Percentiles rank a stretch among this genome's conserved stretches.
phyloP scores from a whole-genome alignment of 2,329 filamentous ascomycete species.

The Aspergillus versicolor region DNA sequence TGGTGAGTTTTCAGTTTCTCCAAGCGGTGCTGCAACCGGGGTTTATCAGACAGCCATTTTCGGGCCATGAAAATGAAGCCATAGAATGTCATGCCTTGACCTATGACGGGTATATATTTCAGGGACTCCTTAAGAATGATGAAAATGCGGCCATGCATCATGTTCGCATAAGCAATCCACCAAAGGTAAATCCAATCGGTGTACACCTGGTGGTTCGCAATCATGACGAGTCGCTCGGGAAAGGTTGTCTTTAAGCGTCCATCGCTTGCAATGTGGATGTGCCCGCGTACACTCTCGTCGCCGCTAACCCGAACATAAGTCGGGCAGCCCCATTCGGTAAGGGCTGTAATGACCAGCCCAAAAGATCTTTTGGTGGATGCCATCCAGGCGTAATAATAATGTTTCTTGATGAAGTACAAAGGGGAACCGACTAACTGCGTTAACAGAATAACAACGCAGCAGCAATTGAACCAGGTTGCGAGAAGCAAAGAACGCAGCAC shows the following conservation, averaged over 20 bases:
- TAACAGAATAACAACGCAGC: conserved; percentile 45
- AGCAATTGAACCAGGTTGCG: conserved; percentile 46
- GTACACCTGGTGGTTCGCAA: conserved; percentile 67
- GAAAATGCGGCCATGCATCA: conserved; percentile 65
- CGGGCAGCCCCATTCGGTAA: conserved; percentile 64
- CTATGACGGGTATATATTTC: conserved; percentile 62
- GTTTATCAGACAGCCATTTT: conserved; percentile 62
- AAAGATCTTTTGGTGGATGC: conserved; percentile 66
- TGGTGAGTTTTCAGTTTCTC: conserved; percentile 53
- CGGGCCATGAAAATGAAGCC: conserved; percentile 66
- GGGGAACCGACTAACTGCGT: conserved; percentile 63
- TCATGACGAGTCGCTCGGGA: conserved; percentile 60
- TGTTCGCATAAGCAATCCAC: conserved; percentile 66
- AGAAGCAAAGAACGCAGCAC: conserved; percentile 46
- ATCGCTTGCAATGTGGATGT: conserved; percentile 56
- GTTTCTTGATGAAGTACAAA: conserved; percentile 59
- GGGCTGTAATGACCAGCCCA: conserved; percentile 60
- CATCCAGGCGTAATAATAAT: conserved; percentile 65
- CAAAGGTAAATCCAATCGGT: conserved; percentile 70
- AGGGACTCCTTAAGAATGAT: conserved; percentile 67
- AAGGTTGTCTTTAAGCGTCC: conserved; percentile 60
- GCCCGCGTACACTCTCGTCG: conserved; percentile 59
- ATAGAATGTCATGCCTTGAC: conserved; percentile 64
- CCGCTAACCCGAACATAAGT: conserved; percentile 63
- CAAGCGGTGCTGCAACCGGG: conserved; percentile 57